Evolutionary conservation across 352 stramenopile genomes (phyloP), one percentile per base, ranked within the genome.

Genomic region (Phytophthora boehmeriae): DNA sequence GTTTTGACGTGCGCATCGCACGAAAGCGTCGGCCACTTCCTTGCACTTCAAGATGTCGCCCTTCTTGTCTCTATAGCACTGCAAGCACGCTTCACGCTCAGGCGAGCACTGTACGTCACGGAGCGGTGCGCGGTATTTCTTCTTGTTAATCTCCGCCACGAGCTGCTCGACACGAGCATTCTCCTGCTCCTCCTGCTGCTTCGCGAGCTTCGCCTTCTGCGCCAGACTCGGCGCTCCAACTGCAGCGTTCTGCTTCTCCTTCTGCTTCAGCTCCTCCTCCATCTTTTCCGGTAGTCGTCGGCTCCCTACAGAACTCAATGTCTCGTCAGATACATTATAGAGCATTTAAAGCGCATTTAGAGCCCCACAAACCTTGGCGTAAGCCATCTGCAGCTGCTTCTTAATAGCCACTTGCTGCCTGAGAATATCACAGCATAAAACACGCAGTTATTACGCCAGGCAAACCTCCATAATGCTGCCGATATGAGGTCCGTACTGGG

Each of bases 11-110:
- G 84, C 81, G 67, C 86, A 95, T 32, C 76, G 84, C 45, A 91
- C 72, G 48, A 95, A 95, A 54, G 86, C 86, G 54, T 95, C 86
- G 43, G 86, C 83, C 57, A 95, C 80, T 71, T 95, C 78, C 76
- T 91, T 90, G 77, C 86, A 95, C 63, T 86, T 73, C 52, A 95
- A 80, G 39, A 95, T 60, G 70, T 93, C 71, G 59, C 71, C 83
- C 63, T 86, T 71, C 64, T 90, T 82, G 76, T 92, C 81, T 79
- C 76, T 81, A 88, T 95, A 95, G 73, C 86, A 95, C 68, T 93
- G 73, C 73, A 95, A 79, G 51, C 83, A 93, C 51, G 83, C 81
- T 32, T 93, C 79, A 14, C 84, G 84, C 68, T 93, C 86, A 13
- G 72, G 17, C 44, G 84, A 81, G 70, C 86, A 95, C 73, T 93